Percentiles rank a stretch among this genome's conserved stretches.
Evolutionary conservation across 306 rosid species (phyloP).

Genomic region (Lagenaria siceraria): DNA sequence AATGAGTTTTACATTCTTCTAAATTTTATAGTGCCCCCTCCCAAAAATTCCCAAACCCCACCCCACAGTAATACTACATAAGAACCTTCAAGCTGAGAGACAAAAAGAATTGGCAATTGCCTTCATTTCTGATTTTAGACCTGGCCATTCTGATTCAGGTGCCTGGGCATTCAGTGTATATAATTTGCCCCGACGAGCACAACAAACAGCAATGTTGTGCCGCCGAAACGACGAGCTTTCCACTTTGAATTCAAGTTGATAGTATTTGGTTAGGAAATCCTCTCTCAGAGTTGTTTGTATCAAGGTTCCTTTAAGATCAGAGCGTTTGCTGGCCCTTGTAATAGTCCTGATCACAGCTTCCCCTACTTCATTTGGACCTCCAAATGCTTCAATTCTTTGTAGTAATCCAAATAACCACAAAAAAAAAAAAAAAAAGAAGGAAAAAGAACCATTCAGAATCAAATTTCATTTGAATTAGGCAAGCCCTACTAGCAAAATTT

Average conservation of each 20-base stretch:
- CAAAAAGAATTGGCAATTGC: conserved; percentile 53
- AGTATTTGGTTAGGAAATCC: conserved; percentile 40
- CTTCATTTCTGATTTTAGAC: conserved; percentile 41
- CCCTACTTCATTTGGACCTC: conserved; percentile 79
- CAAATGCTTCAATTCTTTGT: conserved; percentile 68
- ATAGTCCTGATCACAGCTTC: conserved; percentile 55
- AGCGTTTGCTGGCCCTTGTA: conserved; percentile 47
- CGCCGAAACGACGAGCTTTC: conserved; percentile 50
- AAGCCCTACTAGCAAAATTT: background rate
- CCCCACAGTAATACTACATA: background rate
- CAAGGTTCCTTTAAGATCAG: conserved; percentile 48
- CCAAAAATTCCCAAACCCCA: background rate
- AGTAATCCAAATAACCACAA: background rate
- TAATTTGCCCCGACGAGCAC: conserved; percentile 47
- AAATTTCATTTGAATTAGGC: background rate
- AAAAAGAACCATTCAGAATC: no score
- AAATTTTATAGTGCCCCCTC: background rate
- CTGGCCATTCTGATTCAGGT: conserved; percentile 66
- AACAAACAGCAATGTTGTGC: conserved; percentile 69
- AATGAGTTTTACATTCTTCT: background rate
- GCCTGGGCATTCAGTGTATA: conserved; percentile 83
- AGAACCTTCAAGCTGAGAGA: conserved; percentile 27
- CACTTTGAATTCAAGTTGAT: conserved; percentile 66
- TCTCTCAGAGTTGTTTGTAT: conserved; percentile 47
- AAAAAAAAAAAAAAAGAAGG: background rate